Evolutionary conservation across 2,329 filamentous ascomycete species (phyloP).

Genomic region (Pleurostoma richardsiae): DNA sequence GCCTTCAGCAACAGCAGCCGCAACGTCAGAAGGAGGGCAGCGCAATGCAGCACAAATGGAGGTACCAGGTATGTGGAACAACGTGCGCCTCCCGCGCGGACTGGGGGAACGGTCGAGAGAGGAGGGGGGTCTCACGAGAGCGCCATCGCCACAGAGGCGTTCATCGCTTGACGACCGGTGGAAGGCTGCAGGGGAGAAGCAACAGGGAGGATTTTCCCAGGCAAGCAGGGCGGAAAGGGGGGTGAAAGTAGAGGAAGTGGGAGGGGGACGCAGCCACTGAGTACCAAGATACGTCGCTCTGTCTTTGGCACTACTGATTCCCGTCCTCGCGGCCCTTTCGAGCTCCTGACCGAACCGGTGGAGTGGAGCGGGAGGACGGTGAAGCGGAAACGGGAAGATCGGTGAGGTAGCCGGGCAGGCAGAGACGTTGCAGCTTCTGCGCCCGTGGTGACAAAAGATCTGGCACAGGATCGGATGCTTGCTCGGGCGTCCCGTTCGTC

Average conservation of each 20-base stretch:
- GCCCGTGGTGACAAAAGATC: too few relatives aligned
- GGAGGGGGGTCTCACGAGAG: slow-evolving; percentile 14
- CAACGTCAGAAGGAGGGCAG: slow-evolving; percentile 3
- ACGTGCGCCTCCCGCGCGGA: slow-evolving; percentile 4
- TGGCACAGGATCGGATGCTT: too few relatives aligned
- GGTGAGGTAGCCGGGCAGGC: too few relatives aligned
- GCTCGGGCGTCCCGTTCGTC: too few relatives aligned
- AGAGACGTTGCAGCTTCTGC: too few relatives aligned
- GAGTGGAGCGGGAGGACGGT: slow-evolving; percentile 1
- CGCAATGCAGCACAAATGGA: slow-evolving; percentile 9
- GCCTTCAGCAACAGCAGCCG: neutral
- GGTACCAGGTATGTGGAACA: slow-evolving; percentile 7
- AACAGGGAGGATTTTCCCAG: neutral
- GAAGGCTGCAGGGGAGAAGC: neutral
- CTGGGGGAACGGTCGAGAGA: slow-evolving; percentile 9
- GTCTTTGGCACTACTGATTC: neutral
- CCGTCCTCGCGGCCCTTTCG: too few relatives aligned
- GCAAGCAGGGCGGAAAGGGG: neutral
- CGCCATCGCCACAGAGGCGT: slow-evolving; percentile 13
- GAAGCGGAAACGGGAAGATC: neutral
- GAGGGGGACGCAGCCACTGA: slow-evolving; percentile 5
- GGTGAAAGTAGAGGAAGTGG: slow-evolving; percentile 2
- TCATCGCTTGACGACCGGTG: slow-evolving; percentile 7
- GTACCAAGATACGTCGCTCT: slow-evolving; percentile 5
- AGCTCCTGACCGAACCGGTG: slow-evolving; percentile 6